Percentiles rank a stretch among this genome's conserved stretches.
Evolutionary conservation across 768 basidiomycete species (phyloP).

Genomic region (Phylloporus sp.): DNA sequence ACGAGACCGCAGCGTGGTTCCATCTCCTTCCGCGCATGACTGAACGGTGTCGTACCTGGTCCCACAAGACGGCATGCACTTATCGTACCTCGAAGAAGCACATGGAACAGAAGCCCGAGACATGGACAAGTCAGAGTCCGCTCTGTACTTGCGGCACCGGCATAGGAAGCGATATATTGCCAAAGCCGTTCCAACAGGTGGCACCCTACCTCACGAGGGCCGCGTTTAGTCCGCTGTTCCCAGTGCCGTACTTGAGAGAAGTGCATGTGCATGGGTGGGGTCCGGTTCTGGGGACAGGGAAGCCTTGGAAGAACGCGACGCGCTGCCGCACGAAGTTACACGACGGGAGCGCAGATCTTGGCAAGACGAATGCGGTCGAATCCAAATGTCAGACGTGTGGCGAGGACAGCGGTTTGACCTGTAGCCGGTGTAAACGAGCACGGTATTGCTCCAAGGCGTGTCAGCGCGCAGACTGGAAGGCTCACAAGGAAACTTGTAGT

Average conservation of each 20-base stretch:
- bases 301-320: neutral
- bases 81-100: slow-evolving; percentile 23
- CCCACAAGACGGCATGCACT: slow-evolving; percentile 40
- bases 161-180: slow-evolving; percentile 9
- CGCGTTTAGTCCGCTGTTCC: slow-evolving; percentile 50
- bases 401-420: slow-evolving; percentile 13
- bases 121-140: slow-evolving; percentile 2
- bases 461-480: slow-evolving; percentile 26
- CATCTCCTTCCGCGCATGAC: slow-evolving; percentile 46
- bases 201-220: slow-evolving; percentile 44
- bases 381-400: slow-evolving; percentile 4
- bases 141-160: slow-evolving; percentile 15
- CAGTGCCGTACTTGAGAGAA: slow-evolving; percentile 43
- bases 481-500: slow-evolving; percentile 6
- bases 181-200: slow-evolving; percentile 34
- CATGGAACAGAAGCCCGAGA: slow-evolving; percentile 8
- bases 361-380: neutral
- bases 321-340: no score
- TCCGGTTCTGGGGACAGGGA: neutral
- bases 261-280: neutral
- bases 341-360: neutral
- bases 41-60: slow-evolving; percentile 53
- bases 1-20: slow-evolving; percentile 39
- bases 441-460: slow-evolving; percentile 42
- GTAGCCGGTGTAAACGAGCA: slow-evolving; percentile 34